Evolutionary conservation across 108 stramenopile species (phyloP).

Genomic region (Conticribra guillardii): DNA sequence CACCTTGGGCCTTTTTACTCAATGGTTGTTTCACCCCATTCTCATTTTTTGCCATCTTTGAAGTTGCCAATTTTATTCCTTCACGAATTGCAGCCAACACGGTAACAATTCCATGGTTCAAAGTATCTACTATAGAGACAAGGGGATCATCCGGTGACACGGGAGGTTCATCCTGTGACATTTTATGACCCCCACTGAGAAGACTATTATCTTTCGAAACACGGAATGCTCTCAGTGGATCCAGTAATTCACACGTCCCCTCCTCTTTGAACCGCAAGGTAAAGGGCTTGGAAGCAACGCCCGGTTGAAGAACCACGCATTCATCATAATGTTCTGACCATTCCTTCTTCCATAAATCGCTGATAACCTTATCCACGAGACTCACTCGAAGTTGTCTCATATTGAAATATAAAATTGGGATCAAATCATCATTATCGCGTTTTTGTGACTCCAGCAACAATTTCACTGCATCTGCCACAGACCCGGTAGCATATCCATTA

Average conservation of each 20-base stretch:
- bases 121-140: conserved; percentile 20
- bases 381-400: conserved; percentile 37
- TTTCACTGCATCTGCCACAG: conserved; percentile 14
- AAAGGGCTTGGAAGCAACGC: conserved; percentile 9
- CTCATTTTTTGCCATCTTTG: background rate
- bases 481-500: conserved; percentile 21
- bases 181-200: background rate
- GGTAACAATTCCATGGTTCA: conserved; percentile 26
- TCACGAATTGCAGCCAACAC: conserved; percentile 32
- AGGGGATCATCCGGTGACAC: conserved; percentile 32
- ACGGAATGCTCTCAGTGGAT: conserved; percentile 26
- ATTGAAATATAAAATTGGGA: conserved; percentile 39
- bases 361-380: conserved; percentile 34
- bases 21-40: background rate
- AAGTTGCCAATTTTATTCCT: conserved; percentile 15
- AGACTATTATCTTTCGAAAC: background rate
- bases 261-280: conserved; percentile 35
- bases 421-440: conserved; percentile 5
- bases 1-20: background rate
- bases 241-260: conserved; percentile 27
- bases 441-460: conserved; percentile 9
- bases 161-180: background rate
- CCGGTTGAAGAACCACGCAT: conserved; percentile 33
- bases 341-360: conserved; percentile 39
- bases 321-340: conserved; percentile 37